phyloP scores from a whole-genome alignment of 257 asterid genomes.

The Cruciata laevipes region DNA sequence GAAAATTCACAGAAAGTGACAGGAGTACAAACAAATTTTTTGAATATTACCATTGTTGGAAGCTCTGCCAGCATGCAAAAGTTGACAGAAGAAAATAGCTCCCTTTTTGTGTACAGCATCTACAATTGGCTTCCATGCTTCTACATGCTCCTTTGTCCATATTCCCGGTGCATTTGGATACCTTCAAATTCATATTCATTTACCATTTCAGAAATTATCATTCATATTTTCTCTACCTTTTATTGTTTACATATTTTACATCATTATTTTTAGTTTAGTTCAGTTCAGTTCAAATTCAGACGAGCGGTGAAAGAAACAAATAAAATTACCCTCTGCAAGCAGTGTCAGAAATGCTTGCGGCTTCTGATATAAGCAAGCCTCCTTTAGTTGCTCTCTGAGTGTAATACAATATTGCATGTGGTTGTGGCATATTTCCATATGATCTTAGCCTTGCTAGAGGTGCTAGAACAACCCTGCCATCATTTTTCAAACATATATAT shows the following conservation, averaged over 20 bases:
- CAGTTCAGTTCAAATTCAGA: not conserved
- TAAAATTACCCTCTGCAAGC: conserved; percentile 23
- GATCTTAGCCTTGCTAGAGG: conserved; percentile 19
- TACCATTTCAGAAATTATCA: not conserved
- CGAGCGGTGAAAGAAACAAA: not conserved
- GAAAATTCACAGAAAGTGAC: too few species aligned
- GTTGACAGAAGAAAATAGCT: conserved; percentile 16
- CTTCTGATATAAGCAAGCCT: conserved; percentile 48
- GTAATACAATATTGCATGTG: conserved; percentile 59
- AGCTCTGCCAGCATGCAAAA: conserved; percentile 17
- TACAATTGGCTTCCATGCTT: conserved; percentile 8
- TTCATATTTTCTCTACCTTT: too few species aligned
- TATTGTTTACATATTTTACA: too few species aligned
- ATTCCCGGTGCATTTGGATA: not conserved
- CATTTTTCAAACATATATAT: not conserved
- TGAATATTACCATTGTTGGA: not conserved
- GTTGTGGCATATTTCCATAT: conserved; percentile 44
- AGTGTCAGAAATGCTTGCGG: conserved; percentile 49
- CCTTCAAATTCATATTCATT: not conserved
- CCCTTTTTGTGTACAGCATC: conserved; percentile 13
- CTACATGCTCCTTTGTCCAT: not conserved
- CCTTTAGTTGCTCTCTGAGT: conserved; percentile 57
- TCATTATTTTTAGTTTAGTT: not conserved
- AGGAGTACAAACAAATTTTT: too few species aligned
- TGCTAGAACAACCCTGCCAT: conserved; percentile 15